Base-by-base conservation (phyloP, 2,329 filamentous ascomycete species). In the Fusarium avenaceum region DNA sequence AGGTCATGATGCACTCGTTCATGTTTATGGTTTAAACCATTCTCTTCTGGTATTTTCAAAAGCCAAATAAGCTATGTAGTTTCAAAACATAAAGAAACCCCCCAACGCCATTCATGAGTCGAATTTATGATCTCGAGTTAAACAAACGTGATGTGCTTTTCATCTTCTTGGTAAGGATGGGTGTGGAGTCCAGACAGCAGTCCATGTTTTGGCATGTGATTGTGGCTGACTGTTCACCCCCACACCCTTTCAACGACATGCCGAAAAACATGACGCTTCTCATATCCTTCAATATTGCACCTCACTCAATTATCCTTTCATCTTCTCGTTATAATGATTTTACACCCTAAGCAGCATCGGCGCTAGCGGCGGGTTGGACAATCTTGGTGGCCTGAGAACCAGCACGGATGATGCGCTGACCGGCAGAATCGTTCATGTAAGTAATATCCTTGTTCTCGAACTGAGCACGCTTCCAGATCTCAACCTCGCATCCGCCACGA, bases 381-480 rank as follows among this genome's bases (percentile, higher is more conserved):
- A 96, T 88, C 81, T 93, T 93, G 72, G 94, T 97, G 62, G 92
- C 87, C 82, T 97, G 94, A 74, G 89, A 85, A 54, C 94, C 94
- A 70, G 94, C 94, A 69, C 94, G 91, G 75, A 96, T 88, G 72
- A 97, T 94, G 69, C 92, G 90, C 79, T 93, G 87, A 50, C 94
- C 94, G 54, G 88, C 84, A 17, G 89, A 91, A 77, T 97, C 94
- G 78, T 92, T 94, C 78, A 93, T 87, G 71, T 91, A 90, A 60
- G 90, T 88, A 59, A 92, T 86, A 73, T 94, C 92, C 84, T 95
- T 94, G 84, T 92, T 93, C 81, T 94, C 92, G 74, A 89, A 87
- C 79, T 94, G 91, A 57, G 91, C 89, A 42, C 92, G 90, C 87
- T 96, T 96, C 93, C 93, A 96, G 80, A 96, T 94, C 85, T 96